Conservation (phyloP, 164 flowering plant species). For the Nelumbo lutea region DNA sequence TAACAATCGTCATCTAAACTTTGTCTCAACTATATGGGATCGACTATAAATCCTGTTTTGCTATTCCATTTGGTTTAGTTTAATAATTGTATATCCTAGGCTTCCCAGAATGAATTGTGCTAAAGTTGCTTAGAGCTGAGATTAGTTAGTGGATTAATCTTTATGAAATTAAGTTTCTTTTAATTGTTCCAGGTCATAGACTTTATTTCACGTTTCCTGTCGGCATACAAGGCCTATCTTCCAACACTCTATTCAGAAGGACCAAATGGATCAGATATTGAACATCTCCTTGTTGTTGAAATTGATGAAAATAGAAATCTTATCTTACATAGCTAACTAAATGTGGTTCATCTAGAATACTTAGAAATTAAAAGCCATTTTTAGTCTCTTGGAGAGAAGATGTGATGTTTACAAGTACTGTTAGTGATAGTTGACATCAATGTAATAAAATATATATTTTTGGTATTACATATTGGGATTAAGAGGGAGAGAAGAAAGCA, state of each 20-base stretch:
- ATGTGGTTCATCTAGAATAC: neutral
- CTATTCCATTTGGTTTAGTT: neutral
- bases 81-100: neutral
- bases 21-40: no score
- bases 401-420: no score
- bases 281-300: slow-evolving; percentile 25
- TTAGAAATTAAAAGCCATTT: no score
- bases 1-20: no score
- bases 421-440: no score
- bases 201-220: slow-evolving; percentile 89
- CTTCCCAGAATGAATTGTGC: neutral
- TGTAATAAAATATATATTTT: no score
- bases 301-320: slow-evolving; percentile 31
- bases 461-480: no score
- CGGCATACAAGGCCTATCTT: slow-evolving; percentile 93
- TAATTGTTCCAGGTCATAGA: slow-evolving; percentile 58
- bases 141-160: neutral
- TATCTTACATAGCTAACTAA: slow-evolving; percentile 13
- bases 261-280: slow-evolving; percentile 69
- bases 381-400: no score
- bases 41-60: no score
- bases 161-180: neutral
- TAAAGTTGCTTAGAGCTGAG: no score
- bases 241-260: slow-evolving; percentile 91
- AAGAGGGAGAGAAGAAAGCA: no score